Evolutionary conservation across 495 filamentous ascomycete species (phyloP).

Genomic region (Penicillium simplicissimum): DNA sequence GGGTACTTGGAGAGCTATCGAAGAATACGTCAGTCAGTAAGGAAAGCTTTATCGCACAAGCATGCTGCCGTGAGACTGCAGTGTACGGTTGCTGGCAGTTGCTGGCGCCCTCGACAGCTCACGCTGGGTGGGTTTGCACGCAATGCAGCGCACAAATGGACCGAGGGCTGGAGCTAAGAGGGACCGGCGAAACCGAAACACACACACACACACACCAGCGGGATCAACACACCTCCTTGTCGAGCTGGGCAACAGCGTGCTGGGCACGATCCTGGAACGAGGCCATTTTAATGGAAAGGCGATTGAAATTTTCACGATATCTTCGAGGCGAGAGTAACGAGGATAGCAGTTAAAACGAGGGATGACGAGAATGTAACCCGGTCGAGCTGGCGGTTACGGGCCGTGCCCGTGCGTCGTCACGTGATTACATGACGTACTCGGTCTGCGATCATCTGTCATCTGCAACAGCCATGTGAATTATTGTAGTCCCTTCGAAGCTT

Average conservation of each 20-base stretch:
- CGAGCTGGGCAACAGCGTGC: conserved; percentile 84
- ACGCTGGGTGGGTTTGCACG: conserved; percentile 15
- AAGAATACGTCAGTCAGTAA: conserved; percentile 24
- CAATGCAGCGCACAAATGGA: conserved; percentile 17
- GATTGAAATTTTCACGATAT: conserved; percentile 14
- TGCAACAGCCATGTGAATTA: conserved; percentile 12
- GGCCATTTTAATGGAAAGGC: conserved; percentile 43
- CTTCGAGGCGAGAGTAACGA: background rate
- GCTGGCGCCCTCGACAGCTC: conserved; percentile 2
- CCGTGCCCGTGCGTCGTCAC: conserved; percentile 28
- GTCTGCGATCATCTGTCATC: conserved; percentile 10
- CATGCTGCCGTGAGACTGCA: background rate
- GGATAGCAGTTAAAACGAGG: conserved; percentile 24
- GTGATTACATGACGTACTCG: conserved; percentile 33
- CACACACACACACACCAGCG: conserved; percentile 26
- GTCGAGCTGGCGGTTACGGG: conserved; percentile 30
- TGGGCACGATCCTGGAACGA: conserved; percentile 92
- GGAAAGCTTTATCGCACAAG: conserved; percentile 10
- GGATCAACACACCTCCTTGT: conserved; percentile 82
- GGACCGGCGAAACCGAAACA: conserved; percentile 22
- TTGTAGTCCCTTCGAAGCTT: background rate
- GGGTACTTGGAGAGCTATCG: conserved; percentile 93
- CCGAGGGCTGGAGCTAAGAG: conserved; percentile 25
- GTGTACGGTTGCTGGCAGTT: background rate
- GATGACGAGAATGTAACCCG: conserved; percentile 32